phyloP scores from a whole-genome alignment of 2,329 filamentous ascomycete genomes.

The Neofusicoccum parvum region DNA sequence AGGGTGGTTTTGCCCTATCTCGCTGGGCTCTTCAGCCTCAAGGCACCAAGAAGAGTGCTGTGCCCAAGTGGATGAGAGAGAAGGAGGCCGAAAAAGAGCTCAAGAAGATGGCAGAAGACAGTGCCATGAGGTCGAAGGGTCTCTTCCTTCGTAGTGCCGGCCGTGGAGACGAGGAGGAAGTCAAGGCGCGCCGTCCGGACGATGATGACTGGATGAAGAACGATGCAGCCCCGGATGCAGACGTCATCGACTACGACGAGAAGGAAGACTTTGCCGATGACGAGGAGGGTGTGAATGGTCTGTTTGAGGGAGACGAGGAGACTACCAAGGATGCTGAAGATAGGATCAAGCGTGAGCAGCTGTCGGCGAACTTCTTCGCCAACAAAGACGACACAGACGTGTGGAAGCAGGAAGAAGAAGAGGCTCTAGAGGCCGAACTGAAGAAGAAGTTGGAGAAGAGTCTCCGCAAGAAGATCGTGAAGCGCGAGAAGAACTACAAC shows the following conservation, averaged over 20 bases:
- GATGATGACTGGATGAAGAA: constrained; percentile 43
- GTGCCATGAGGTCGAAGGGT: constrained; percentile 25
- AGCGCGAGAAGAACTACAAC: constrained; percentile 82
- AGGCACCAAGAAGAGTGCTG: constrained; percentile 56
- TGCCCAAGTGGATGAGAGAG: constrained; percentile 60
- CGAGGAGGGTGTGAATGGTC: constrained; percentile 62
- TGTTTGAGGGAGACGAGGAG: constrained; percentile 49
- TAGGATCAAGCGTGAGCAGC: constrained; percentile 73
- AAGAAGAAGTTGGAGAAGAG: constrained; percentile 73
- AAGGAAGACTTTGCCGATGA: constrained; percentile 80
- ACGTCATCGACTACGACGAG: constrained; percentile 67
- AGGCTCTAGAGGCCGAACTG: constrained; percentile 68
- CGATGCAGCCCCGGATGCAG: constrained; percentile 58
- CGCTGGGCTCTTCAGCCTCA: constrained; percentile 69
- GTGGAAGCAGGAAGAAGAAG: constrained; percentile 69
- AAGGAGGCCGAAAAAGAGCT: constrained; percentile 53
- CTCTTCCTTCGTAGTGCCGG: constrained; percentile 15
- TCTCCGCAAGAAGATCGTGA: constrained; percentile 78
- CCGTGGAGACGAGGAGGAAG: constrained; percentile 40
- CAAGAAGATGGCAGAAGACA: constrained; percentile 25
- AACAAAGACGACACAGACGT: constrained; percentile 50
- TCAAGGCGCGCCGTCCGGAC: constrained; percentile 41
- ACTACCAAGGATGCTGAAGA: constrained; percentile 65
- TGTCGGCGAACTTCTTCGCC: constrained; percentile 87
- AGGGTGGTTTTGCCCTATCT: constrained; percentile 3